phyloP scores from a whole-genome alignment of 345 rosid species.

The Pelargonium nanum region DNA sequence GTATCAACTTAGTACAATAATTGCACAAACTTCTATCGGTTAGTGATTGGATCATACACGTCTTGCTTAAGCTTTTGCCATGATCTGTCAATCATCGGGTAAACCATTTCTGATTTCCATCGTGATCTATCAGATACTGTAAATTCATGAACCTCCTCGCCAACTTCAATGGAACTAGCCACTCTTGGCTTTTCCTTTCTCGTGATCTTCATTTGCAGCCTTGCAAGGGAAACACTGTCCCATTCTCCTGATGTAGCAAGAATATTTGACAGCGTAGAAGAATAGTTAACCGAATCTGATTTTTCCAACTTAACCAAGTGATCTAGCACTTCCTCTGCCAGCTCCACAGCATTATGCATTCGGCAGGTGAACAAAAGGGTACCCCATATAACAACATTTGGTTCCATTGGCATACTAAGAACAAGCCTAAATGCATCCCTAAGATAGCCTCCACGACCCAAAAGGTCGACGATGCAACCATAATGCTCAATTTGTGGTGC shows the following conservation, averaged over 20 bases:
- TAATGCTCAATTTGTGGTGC: slow-evolving; percentile 74
- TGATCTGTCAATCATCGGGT: slow-evolving; percentile 43
- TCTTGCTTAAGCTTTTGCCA: slow-evolving; percentile 27
- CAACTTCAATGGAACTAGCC: slow-evolving; percentile 61
- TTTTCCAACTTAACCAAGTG: slow-evolving; percentile 31
- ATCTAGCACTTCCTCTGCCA: slow-evolving; percentile 48
- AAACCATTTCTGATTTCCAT: slow-evolving; percentile 44
- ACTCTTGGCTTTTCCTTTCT: slow-evolving; percentile 58
- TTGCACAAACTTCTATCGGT: not conserved
- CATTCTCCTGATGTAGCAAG: slow-evolving; percentile 61
- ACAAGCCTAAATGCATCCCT: slow-evolving; percentile 62
- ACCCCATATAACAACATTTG: slow-evolving; percentile 75
- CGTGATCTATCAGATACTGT: slow-evolving; percentile 58
- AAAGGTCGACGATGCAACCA: slow-evolving; percentile 79
- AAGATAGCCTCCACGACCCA: slow-evolving; percentile 68
- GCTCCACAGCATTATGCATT: slow-evolving; percentile 40
- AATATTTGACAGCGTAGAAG: slow-evolving; percentile 54
- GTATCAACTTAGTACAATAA: slow-evolving; percentile 32
- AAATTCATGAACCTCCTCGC: slow-evolving; percentile 50
- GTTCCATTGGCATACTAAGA: slow-evolving; percentile 60
- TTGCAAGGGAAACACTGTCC: slow-evolving; percentile 50
- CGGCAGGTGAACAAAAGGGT: slow-evolving; percentile 73
- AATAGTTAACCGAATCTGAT: slow-evolving; percentile 49
- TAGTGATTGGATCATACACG: slow-evolving; percentile 10
- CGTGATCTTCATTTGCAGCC: slow-evolving; percentile 49